Evolutionary conservation across 129 eudicot genomes (phyloP), one percentile per base, ranked within the genome.

Genomic region (Solidago caesia): DNA sequence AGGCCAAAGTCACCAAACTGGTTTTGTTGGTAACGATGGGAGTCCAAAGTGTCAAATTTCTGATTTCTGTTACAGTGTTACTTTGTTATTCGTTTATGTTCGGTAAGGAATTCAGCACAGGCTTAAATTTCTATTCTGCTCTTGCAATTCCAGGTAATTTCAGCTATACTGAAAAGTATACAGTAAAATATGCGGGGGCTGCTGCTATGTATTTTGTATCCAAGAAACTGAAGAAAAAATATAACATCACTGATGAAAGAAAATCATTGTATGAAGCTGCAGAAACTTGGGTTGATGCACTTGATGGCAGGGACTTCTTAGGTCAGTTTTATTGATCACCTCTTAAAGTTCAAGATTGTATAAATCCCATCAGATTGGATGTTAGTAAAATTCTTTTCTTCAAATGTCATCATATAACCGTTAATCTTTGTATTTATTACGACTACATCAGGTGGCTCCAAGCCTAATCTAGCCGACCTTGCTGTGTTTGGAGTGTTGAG

Each of bases 161-260:
- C 75, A 72, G 82, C 75, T 67, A 51, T 70, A 52, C 74, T 25
- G 86, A 85, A 51, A 85, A 82, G 48, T 82, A 75, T 29, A 71
- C 84, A 46, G 86, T 67, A n/a, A 85, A 82, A 65, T 85, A 85
- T 61, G 89, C 80, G 5, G 89, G 86, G 64, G 86, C 89, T 67
- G 89, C 89, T 12, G 86, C 86, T 55, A 85, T 85, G 84, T 85
- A 82, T 68, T 85, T 85, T 68, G 89, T 85, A 42, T 82, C 89
- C 10, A 85, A 85, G 80, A 82, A 85, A 47, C 69, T 85, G 67
- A 85, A 85, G 86, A 85, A 85, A 57, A 85, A 64, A 64, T 85
- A 82, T 62, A 79, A 82, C 48, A 85, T 85, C 57, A 75, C 86
- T 46, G 89, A 85, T 75, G 89, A 85, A 79, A 84, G 89, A 53